phyloP scores from a whole-genome alignment of 2,329 filamentous ascomycete genomes.

The Colletotrichum nymphaeae region DNA sequence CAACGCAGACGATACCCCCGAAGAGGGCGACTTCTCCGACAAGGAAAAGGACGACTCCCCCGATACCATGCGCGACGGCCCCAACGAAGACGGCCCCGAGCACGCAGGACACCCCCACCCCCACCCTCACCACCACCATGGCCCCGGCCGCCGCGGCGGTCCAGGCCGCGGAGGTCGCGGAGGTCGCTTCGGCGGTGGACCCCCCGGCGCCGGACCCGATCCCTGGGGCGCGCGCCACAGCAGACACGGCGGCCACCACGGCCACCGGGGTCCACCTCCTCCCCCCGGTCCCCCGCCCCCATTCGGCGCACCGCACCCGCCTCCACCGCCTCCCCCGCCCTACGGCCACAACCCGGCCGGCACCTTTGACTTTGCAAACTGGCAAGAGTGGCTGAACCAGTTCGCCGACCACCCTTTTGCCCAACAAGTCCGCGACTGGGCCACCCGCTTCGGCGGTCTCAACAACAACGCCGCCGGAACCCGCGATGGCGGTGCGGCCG shows the following conservation, averaged over 20 bases:
- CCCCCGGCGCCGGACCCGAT: conserved; percentile 23
- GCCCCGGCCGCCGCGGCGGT: conserved; percentile 38
- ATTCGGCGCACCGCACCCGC: conserved; percentile 38
- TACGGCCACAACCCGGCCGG: conserved; percentile 38
- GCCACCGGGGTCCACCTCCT: conserved; percentile 35
- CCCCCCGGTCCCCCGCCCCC: conserved; percentile 41
- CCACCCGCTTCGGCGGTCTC: conserved; percentile 33
- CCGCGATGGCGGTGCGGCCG: conserved; percentile 24
- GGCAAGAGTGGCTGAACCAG: conserved; percentile 47
- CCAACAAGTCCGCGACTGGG: conserved; percentile 53
- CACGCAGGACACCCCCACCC: conserved; percentile 45
- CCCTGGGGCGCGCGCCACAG: conserved; percentile 15
- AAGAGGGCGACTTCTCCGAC: conserved; percentile 41
- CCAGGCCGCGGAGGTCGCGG: conserved; percentile 33
- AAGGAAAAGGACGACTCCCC: conserved; percentile 49
- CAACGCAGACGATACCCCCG: conserved; percentile 38
- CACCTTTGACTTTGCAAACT: conserved; percentile 50
- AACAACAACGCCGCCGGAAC: conserved; percentile 21
- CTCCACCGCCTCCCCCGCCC: conserved; percentile 37
- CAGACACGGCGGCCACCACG: conserved; percentile 21
- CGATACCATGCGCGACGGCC: conserved; percentile 43
- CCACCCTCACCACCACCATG: conserved; percentile 27
- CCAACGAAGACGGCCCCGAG: conserved; percentile 40
- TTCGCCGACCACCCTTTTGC: conserved; percentile 56
- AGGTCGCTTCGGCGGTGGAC: conserved; percentile 17